These are phyloP conservation scores for Litsea cubeba DNA, from an alignment of 164 flowering plant species.

Conservation along the genomic window DNA sequence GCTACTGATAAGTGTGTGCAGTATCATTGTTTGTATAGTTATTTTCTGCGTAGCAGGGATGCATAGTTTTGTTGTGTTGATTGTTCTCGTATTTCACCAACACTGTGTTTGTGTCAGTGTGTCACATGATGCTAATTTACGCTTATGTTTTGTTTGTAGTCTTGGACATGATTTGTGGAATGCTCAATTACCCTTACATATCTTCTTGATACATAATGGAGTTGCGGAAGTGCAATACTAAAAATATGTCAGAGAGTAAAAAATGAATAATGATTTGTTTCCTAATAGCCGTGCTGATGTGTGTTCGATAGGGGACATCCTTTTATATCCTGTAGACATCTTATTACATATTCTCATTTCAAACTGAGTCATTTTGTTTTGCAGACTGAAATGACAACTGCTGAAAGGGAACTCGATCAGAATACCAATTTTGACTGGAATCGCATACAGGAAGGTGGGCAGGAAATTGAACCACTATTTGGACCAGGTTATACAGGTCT, in stretches of 20 bases:
- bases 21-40: no score
- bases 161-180: background rate
- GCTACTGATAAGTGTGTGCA: no score
- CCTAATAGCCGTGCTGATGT: no score
- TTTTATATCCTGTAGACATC: background rate
- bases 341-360: background rate
- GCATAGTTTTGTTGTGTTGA: no score
- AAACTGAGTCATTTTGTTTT: conserved; percentile 13
- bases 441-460: conserved; percentile 97
- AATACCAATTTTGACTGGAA: conserved; percentile 98
- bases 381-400: conserved; percentile 99
- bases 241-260: no score
- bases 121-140: no score
- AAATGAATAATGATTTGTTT: no score
- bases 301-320: background rate
- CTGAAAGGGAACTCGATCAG: conserved; percentile 97
- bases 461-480: conserved; percentile 74
- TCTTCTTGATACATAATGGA: no score
- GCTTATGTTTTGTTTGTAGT: background rate
- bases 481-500: conserved; percentile 99
- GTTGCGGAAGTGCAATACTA: no score
- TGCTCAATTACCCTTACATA: background rate
- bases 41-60: no score
- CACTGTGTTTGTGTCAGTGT: no score
- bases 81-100: no score